Evolutionary conservation across 306 rosid species (phyloP), one percentile per base, ranked within the genome.

Genomic region (Quillaja saponaria): DNA sequence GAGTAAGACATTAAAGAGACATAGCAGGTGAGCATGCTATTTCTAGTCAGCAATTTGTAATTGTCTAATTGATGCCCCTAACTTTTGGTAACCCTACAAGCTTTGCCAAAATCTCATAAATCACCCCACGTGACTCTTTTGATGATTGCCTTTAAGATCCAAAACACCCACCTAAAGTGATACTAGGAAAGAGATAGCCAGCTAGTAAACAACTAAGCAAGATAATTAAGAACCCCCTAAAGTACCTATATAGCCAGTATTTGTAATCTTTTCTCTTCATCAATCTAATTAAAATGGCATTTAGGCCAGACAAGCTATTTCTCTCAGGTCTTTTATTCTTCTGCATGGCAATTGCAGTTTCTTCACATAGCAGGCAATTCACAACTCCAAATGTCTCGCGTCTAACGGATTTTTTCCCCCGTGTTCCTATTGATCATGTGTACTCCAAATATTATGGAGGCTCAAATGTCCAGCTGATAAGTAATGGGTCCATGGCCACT

Each of bases 171-270:
- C 48, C 42, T 53, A 72, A 69, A 70, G 55, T 33, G 76, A 71
- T 49, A 59, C 66, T 41, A 62, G 6, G 54, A 65, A 58, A 68
- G 58, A 61, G 71, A 53, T 35, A 63, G 76, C 87, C 97, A 91
- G 97, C 95, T 80, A 81, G 67, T 66, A 78, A 54, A 88, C 97
- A 91, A 79, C 97, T 83, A 82, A 77, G 91, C 82, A 67, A 72
- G 66, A 70, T 63, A 55, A 49, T 37, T 75, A 72, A 58, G 49
- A 77, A 55, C 71, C 39, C 70, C 41, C 52, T 58, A 55, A 59
- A 69, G 72, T 71, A 34, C 67, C 55, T 61, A 74, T 85, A 87
- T 69, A 65, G 64, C 66, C 67, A 68, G 58, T 68, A 39, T 20
- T 20, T 40, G 6, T 65, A 51, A 35, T 31, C 58, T 64, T 39